A percentile compares a stretch with the other conserved stretches of the same genome.
phyloP scores from a whole-genome alignment of 129 eudicot species.

The Saussurea involucrata region DNA sequence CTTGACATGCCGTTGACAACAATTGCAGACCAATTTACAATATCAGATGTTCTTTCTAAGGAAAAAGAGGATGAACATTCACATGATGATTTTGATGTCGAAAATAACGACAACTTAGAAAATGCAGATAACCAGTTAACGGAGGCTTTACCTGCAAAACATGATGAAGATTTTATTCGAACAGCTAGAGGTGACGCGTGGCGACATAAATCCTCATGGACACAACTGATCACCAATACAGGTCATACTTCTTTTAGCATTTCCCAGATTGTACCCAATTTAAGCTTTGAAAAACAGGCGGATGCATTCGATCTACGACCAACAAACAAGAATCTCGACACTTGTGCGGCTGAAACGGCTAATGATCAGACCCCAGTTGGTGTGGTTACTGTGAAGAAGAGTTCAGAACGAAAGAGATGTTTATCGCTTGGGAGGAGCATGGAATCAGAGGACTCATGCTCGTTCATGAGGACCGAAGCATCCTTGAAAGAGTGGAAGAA shows the following conservation, averaged over 20 bases:
- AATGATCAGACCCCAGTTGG: slow-evolving; percentile 15
- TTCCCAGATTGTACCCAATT: slow-evolving; percentile 59
- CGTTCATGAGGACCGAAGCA: slow-evolving; percentile 75
- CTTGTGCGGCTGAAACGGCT: background rate
- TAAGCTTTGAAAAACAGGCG: slow-evolving; percentile 33
- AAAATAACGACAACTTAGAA: background rate
- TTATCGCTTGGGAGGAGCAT: slow-evolving; percentile 15
- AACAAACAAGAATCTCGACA: slow-evolving; percentile 11
- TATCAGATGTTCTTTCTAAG: slow-evolving; percentile 35
- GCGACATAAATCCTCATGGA: slow-evolving; percentile 85
- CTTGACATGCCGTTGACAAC: slow-evolving; percentile 4
- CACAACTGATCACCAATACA: slow-evolving; percentile 51
- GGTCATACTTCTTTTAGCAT: slow-evolving; percentile 67
- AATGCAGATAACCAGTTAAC: background rate
- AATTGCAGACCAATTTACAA: slow-evolving; percentile 7
- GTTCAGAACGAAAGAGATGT: slow-evolving; percentile 16
- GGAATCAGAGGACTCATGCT: slow-evolving; percentile 45
- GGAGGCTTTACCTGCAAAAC: slow-evolving; percentile 26
- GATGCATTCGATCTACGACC: slow-evolving; percentile 14
- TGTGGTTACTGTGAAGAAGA: slow-evolving; percentile 19
- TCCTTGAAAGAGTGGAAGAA: slow-evolving; percentile 78
- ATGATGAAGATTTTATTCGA: slow-evolving; percentile 22
- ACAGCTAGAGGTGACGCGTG: slow-evolving; percentile 60
- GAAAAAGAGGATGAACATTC: slow-evolving; percentile 27
- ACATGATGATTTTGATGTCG: slow-evolving; percentile 13